Percentiles rank a stretch among this genome's conserved stretches.
These are phyloP conservation scores for Nicotiana sylvestris DNA, from an alignment of 257 asterid species.

Conservation along the genomic window DNA sequence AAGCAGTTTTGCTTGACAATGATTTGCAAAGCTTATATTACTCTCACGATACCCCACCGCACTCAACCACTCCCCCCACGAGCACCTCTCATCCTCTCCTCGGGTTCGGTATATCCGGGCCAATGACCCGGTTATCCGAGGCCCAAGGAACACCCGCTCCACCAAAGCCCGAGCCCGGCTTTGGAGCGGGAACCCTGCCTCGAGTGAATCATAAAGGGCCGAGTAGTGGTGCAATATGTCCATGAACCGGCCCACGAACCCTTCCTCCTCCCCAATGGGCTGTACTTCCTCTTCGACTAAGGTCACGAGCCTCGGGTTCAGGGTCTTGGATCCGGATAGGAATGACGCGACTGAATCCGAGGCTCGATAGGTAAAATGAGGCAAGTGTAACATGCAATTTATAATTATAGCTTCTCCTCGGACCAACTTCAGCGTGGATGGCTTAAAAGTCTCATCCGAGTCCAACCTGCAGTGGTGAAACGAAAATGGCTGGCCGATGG, in stretches of 20 bases:
- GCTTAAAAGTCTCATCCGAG: constrained; percentile 51
- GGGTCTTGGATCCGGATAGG: constrained; percentile 43
- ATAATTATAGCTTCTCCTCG: constrained; percentile 61
- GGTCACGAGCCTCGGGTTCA: constrained; percentile 56
- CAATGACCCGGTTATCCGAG: constrained; percentile 48
- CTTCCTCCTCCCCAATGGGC: constrained; percentile 26
- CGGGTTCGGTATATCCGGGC: constrained; percentile 40
- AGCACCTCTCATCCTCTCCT: constrained; percentile 26
- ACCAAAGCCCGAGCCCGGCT: constrained; percentile 52
- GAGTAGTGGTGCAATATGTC: constrained; percentile 67
- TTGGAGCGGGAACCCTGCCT: constrained; percentile 79
- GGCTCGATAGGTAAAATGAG: constrained; percentile 57
- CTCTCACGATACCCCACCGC: constrained; percentile 36
- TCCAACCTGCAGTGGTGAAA: constrained; percentile 70
- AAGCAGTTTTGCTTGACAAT: constrained; percentile 70
- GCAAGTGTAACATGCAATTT: constrained; percentile 75
- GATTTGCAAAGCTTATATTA: constrained; percentile 59
- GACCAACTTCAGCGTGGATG: constrained; percentile 52
- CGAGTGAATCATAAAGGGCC: constrained; percentile 59
- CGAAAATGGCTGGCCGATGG: constrained; percentile 67
- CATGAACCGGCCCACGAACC: constrained; percentile 70
- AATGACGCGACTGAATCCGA: constrained; percentile 59
- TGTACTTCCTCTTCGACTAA: constrained; percentile 64
- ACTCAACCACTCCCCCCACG: constrained; percentile 64
- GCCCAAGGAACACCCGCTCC: constrained; percentile 65